Conservation (phyloP, 2,329 filamentous ascomycete species). For the Grosmannia clavigera region DNA sequence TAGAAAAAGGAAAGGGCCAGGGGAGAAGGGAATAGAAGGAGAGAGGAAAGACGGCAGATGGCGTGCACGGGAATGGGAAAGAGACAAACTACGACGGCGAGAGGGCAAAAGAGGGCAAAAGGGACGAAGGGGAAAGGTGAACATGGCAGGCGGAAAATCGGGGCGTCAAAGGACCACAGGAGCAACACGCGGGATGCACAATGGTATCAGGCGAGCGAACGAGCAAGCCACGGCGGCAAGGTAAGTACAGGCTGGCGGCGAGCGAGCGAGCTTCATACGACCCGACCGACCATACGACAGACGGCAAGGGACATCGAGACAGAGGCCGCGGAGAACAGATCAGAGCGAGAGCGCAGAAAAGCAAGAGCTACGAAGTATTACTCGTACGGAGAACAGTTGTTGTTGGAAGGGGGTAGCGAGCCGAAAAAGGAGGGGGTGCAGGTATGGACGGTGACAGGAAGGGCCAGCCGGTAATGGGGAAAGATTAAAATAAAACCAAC, state of each 20-base stretch:
- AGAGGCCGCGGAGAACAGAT: neutral
- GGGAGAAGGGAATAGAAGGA: slow-evolving; percentile 16
- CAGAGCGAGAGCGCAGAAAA: neutral
- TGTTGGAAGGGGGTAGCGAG: neutral
- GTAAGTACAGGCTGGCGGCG: neutral
- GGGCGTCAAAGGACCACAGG: slow-evolving; percentile 6
- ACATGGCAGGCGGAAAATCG: slow-evolving; percentile 7
- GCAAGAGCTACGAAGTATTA: neutral
- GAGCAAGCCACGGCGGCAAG: neutral
- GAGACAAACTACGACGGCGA: neutral
- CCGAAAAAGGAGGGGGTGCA: neutral
- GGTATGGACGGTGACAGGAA: neutral
- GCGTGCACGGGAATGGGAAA: neutral
- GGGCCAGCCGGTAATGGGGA: neutral
- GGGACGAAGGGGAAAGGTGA: neutral
- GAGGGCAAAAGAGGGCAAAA: neutral
- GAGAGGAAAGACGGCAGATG: neutral
- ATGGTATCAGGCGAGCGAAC: slow-evolving; percentile 21
- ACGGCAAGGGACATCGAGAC: neutral
- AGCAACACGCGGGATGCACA: slow-evolving; percentile 18
- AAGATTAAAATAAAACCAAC: neutral
- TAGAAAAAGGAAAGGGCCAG: slow-evolving; percentile 17
- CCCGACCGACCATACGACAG: neutral
- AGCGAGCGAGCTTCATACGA: neutral
- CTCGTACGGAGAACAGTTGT: neutral